Conservation (phyloP, 1,284 basidiomycete species). For the Rhodotorula sp. region DNA sequence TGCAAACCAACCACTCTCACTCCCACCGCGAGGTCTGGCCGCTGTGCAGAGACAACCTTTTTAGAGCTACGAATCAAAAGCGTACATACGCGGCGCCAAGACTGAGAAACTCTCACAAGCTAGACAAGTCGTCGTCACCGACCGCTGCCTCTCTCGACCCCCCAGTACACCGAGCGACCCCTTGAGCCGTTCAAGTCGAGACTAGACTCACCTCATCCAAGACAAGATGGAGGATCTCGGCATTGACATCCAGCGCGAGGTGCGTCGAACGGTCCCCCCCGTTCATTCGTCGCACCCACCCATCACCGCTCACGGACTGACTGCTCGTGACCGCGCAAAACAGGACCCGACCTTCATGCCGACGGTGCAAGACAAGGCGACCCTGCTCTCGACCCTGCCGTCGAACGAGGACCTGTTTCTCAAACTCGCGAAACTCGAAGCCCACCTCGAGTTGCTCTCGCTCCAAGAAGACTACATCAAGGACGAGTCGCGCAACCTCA, state of each 20-base stretch:
- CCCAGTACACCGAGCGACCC: too few species aligned
- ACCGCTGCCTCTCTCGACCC: too few species aligned
- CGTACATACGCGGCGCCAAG: background rate
- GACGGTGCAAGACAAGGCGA: conserved; percentile 81
- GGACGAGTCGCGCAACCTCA: conserved; percentile 96
- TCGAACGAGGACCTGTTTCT: conserved; percentile 61
- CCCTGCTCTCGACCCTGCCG: conserved; percentile 71
- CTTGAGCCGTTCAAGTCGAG: too few species aligned
- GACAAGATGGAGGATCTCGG: conserved; percentile 56
- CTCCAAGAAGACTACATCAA: conserved; percentile 96
- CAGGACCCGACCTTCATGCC: conserved; percentile 89
- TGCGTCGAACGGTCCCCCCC: conserved; percentile 50
- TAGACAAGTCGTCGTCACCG: background rate
- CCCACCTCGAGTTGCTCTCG: conserved; percentile 88
- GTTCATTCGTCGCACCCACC: background rate
- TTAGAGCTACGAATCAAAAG: background rate
- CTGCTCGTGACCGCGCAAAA: background rate
- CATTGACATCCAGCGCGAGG: conserved; percentile 81
- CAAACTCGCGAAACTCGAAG: conserved; percentile 90
- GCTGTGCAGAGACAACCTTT: background rate
- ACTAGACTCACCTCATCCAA: background rate
- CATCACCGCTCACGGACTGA: background rate
- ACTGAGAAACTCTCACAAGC: background rate
- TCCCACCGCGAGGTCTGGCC: background rate
- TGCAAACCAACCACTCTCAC: too few species aligned